Evolutionary conservation across 2,329 filamentous ascomycete species (phyloP), one percentile per base, ranked within the genome.

Genomic region (Fusarium graminum): DNA sequence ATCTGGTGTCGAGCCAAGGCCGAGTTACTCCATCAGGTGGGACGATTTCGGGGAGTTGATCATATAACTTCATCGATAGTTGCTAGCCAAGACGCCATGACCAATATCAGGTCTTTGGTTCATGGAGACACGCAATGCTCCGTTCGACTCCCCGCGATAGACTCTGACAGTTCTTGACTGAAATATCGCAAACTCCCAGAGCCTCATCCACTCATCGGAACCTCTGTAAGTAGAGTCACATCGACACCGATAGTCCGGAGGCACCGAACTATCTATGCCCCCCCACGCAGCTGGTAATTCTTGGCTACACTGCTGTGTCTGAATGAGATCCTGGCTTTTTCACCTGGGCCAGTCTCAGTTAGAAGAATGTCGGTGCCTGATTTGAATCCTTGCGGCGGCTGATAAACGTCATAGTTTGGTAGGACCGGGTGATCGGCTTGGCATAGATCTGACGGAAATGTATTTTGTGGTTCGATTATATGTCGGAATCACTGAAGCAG

Each of bases 41-140:
- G 42, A 38, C 46, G 34, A 11, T 25, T 61, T 57, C 64, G 64
- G 64, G 64, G 65, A 67, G 54, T 65, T 51, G 38, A 68, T 68
- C 65, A 45, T 40, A 34, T 46, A 53, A 53, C 28, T 12, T 44
- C 26, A 43, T 59, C 34, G n/a, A 67, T 50, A 43, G 26, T 16
- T 56, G 34, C 34, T 39, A 43, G 49, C 46, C 63, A 41, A 47
- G 36, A 22, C 32, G 32, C 45, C 39, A 26, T 53, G 46, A 25
- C 38, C 55, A 40, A 59, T 44, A 22, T 39, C 28, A 19, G 16
- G 17, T 36, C 29, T 22, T 36, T 17, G 26, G 36, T 25, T 36
- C n/a, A 36, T 5, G 16, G 16, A 10, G 16, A 10, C 9, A 36
- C 10, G 13, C n/a, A 58, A 51, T 43, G 57, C 44, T 44, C 44